phyloP scores from a whole-genome alignment of 345 rosid species.

The Camelina neglecta region DNA sequence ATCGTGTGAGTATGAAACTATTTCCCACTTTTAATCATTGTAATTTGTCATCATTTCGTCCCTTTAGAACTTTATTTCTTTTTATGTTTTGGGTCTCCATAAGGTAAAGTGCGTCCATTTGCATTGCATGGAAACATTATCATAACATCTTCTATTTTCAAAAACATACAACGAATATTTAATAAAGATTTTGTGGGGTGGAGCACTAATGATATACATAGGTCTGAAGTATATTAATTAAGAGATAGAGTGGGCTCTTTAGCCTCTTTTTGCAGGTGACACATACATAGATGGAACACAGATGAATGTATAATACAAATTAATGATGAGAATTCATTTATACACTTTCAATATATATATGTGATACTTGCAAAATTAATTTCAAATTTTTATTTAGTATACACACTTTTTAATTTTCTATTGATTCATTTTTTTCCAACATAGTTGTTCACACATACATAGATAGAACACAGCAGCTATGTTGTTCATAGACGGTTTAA shows the following conservation, averaged over 20 bases:
- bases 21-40: slow-evolving; percentile 42
- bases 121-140: slow-evolving; percentile 51
- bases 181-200: slow-evolving; percentile 48
- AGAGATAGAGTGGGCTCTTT: slow-evolving; percentile 18
- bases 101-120: slow-evolving; percentile 50
- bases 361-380: background rate
- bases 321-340: background rate
- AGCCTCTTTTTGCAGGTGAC: slow-evolving; percentile 11
- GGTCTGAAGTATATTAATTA: slow-evolving; percentile 29
- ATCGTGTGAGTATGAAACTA: slow-evolving; percentile 34
- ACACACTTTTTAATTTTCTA: background rate
- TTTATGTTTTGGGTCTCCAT: slow-evolving; percentile 49
- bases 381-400: background rate
- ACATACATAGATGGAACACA: slow-evolving; percentile 11
- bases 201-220: slow-evolving; percentile 40
- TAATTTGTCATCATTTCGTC: slow-evolving; percentile 44
- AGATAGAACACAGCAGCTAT: too few relatives aligned
- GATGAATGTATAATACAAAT: background rate
- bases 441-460: too few relatives aligned
- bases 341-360: background rate
- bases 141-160: slow-evolving; percentile 34
- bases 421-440: background rate
- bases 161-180: slow-evolving; percentile 20
- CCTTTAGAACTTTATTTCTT: slow-evolving; percentile 45
- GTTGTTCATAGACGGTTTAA: background rate